Conservation (phyloP, 148 eudicot genomes). For the Camellia lanceoleosa region DNA sequence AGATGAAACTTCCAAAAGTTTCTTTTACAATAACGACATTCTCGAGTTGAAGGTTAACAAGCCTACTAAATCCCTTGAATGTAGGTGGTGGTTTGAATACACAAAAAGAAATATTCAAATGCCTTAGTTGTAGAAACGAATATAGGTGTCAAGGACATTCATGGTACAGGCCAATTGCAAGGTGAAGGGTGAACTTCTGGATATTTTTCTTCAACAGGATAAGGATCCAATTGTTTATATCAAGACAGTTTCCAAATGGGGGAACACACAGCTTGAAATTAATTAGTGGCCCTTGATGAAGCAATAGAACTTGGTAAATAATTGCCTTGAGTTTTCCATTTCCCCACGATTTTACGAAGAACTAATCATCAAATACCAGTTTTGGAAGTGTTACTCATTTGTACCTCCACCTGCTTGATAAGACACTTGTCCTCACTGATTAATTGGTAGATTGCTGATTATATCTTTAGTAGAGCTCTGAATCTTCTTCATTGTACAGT, state of each 20-base stretch:
- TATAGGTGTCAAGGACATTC: constrained; percentile 8
- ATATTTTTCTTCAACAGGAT: neutral
- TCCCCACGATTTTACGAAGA: neutral
- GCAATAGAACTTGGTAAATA: constrained; percentile 7
- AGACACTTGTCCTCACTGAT: constrained; percentile 18
- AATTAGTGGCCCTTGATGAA: constrained; percentile 12
- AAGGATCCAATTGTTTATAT: constrained; percentile 5
- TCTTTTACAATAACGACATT: neutral
- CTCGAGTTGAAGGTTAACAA: neutral
- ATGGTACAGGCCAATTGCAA: neutral
- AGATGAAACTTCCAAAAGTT: neutral
- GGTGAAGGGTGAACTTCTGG: neutral
- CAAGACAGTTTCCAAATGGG: neutral
- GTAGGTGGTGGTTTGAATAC: constrained; percentile 3
- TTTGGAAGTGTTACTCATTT: constrained; percentile 13
- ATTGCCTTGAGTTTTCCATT: neutral
- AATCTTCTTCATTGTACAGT: too few relatives aligned
- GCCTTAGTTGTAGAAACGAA: neutral
- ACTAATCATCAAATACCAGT: constrained; percentile 11
- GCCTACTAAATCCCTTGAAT: constrained; percentile 12
- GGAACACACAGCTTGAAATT: neutral
- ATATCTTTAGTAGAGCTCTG: neutral
- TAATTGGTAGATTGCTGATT: neutral
- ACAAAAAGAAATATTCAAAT: constrained; percentile 10
- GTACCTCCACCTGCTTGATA: constrained; percentile 20